These are phyloP conservation scores for Juglanconis sp. DNA, from an alignment of 2,329 filamentous ascomycete genomes.

Conservation along the genomic window DNA sequence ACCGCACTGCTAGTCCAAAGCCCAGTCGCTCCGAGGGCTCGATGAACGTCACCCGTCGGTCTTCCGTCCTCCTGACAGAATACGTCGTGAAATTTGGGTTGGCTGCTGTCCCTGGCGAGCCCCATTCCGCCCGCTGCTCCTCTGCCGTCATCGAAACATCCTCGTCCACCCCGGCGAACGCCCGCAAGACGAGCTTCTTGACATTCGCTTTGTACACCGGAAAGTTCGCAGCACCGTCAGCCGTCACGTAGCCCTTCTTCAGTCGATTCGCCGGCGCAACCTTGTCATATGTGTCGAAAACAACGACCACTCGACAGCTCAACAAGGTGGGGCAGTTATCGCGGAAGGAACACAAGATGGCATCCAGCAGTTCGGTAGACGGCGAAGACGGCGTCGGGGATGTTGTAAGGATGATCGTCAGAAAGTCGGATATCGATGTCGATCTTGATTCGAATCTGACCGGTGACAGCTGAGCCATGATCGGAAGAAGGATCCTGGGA, in stretches of 20 bases:
- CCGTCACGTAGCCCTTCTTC: slow-evolving; percentile 52
- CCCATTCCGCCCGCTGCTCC: slow-evolving; percentile 44
- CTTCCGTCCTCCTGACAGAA: slow-evolving; percentile 30
- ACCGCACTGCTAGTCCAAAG: slow-evolving; percentile 52
- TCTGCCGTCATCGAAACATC: slow-evolving; percentile 13
- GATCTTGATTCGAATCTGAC: background rate
- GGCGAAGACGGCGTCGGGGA: slow-evolving; percentile 54
- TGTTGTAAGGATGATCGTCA: slow-evolving; percentile 51
- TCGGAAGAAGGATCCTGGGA: background rate
- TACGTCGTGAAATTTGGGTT: slow-evolving; percentile 36
- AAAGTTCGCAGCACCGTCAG: slow-evolving; percentile 40
- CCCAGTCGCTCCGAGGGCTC: slow-evolving; percentile 45
- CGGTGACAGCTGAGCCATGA: background rate
- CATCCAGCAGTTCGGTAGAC: slow-evolving; percentile 47
- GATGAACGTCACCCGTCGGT: slow-evolving; percentile 43
- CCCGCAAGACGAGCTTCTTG: slow-evolving; percentile 36
- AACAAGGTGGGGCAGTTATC: slow-evolving; percentile 39
- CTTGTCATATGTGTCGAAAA: slow-evolving; percentile 51
- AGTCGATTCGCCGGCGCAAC: slow-evolving; percentile 41
- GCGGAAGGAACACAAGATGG: slow-evolving; percentile 44
- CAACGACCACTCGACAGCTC: slow-evolving; percentile 44
- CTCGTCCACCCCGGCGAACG: slow-evolving; percentile 22
- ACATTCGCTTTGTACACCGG: slow-evolving; percentile 45
- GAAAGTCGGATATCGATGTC: slow-evolving; percentile 12
- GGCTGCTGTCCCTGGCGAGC: slow-evolving; percentile 31